A percentile compares a stretch with the other conserved stretches of the same genome.
phyloP scores from a whole-genome alignment of 1,284 basidiomycete genomes.

The Trametes hirsuta region DNA sequence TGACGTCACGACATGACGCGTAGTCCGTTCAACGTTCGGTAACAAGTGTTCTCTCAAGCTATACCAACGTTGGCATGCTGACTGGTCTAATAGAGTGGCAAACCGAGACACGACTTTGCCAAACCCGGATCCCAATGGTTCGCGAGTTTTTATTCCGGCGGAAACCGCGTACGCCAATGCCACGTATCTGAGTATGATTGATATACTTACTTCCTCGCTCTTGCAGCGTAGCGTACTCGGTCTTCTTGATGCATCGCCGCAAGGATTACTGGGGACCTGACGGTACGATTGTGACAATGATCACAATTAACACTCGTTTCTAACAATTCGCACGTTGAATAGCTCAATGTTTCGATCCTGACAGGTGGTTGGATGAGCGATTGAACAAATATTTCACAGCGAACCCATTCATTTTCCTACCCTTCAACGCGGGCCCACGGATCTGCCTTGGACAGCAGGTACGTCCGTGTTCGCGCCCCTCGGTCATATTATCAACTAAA shows the following conservation, averaged over 20 bases:
- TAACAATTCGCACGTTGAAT: conserved; percentile 14
- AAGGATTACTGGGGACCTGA: conserved; percentile 36
- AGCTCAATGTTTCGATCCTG: conserved; percentile 60
- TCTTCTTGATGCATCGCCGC: conserved; percentile 35
- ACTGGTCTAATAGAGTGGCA: conserved; percentile 11
- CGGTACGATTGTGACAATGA: conserved; percentile 38
- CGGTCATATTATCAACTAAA: conserved; percentile 7
- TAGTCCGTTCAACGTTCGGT: conserved; percentile 35
- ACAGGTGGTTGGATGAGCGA: conserved; percentile 60
- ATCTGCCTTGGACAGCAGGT: conserved; percentile 66
- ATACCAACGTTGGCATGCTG: background rate
- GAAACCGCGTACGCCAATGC: conserved; percentile 21
- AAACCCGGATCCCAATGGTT: conserved; percentile 26
- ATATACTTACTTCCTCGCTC: too few species aligned
- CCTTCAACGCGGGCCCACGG: conserved; percentile 61
- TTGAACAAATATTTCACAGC: conserved; percentile 51
- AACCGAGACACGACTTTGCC: conserved; percentile 27
- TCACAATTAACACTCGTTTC: conserved; percentile 33
- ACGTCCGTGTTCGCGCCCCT: background rate
- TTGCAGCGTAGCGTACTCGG: conserved; percentile 28
- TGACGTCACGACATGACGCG: background rate
- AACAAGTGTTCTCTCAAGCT: background rate
- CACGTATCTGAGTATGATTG: conserved; percentile 13
- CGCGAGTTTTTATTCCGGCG: conserved; percentile 31
- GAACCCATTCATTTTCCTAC: conserved; percentile 64